Percentiles rank a stretch among this genome's conserved stretches.
Conservation (phyloP, 495 filamentous ascomycete species). For the Lophiostoma macrostomum region DNA sequence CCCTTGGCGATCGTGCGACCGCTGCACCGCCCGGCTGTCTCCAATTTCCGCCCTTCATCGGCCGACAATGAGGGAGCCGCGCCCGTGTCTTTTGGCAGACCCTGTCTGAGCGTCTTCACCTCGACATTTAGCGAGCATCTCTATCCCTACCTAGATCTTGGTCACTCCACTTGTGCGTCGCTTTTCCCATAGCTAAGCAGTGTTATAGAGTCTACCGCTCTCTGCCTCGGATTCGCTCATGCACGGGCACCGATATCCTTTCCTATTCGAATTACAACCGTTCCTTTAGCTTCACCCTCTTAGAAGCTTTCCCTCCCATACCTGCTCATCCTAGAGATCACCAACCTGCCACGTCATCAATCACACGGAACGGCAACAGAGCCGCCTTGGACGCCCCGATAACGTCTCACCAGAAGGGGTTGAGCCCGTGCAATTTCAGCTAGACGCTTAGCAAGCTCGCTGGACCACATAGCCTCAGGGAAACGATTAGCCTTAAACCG, state of each 20-base stretch:
- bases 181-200: constrained; percentile 4
- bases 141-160: constrained; percentile 1
- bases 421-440: constrained; percentile 3
- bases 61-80: constrained; percentile 2
- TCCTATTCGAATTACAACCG: too few species aligned
- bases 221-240: neutral
- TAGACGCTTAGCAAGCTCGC: neutral
- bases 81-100: neutral
- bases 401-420: constrained; percentile 1
- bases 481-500: constrained; percentile 4
- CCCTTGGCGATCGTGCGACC: constrained; percentile 6
- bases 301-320: neutral
- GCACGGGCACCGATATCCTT: too few species aligned
- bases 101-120: neutral
- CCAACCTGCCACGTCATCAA: constrained; percentile 7
- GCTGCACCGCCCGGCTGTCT: neutral
- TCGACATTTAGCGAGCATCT: constrained; percentile 1
- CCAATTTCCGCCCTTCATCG: neutral
- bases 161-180: neutral
- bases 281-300: constrained; percentile 8
- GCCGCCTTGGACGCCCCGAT: constrained; percentile 2
- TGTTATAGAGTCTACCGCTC: constrained; percentile 8
- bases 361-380: constrained; percentile 9
- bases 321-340: constrained; percentile 3
- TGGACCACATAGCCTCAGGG: constrained; percentile 1